These are phyloP conservation scores for Verticillium klebahnii DNA, from an alignment of 2,329 filamentous ascomycete genomes.

Conservation along the genomic window DNA sequence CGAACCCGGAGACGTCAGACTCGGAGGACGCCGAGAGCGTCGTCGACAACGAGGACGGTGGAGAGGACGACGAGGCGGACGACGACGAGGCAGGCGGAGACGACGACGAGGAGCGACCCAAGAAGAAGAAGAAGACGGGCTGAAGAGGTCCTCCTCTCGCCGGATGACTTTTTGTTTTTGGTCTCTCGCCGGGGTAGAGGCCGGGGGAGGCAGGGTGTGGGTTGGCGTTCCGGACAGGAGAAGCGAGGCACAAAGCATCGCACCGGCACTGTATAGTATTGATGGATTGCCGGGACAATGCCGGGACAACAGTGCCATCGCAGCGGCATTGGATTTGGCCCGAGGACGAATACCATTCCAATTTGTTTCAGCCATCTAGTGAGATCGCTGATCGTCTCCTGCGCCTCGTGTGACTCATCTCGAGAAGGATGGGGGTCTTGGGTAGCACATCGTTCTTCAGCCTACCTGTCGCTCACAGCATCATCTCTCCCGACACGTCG, in stretches of 20 bases:
- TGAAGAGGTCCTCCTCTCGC: constrained; percentile 8
- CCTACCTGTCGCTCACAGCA: not conserved
- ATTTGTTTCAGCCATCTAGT: not conserved
- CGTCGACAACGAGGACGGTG: constrained; percentile 44
- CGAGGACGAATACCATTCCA: not conserved
- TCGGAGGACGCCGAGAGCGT: constrained; percentile 63
- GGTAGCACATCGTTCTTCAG: not conserved
- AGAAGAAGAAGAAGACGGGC: constrained; percentile 44
- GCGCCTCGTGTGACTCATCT: not conserved
- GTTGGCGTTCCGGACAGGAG: not conserved
- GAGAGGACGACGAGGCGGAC: constrained; percentile 39
- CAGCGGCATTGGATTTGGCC: not conserved
- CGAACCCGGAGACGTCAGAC: constrained; percentile 80
- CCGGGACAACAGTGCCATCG: not conserved
- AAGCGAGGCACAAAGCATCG: not conserved
- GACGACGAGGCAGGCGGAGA: constrained; percentile 36
- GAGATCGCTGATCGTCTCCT: not conserved
- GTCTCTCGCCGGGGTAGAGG: not conserved
- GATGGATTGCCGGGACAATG: not conserved
- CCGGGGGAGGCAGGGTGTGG: not conserved
- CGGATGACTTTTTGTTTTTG: not conserved
- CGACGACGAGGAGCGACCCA: constrained; percentile 39
- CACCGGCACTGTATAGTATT: not conserved
- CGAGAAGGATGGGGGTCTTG: not conserved
- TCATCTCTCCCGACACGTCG: not conserved